phyloP scores from a whole-genome alignment of 1,284 basidiomycete genomes.

The Boletus calvinii region DNA sequence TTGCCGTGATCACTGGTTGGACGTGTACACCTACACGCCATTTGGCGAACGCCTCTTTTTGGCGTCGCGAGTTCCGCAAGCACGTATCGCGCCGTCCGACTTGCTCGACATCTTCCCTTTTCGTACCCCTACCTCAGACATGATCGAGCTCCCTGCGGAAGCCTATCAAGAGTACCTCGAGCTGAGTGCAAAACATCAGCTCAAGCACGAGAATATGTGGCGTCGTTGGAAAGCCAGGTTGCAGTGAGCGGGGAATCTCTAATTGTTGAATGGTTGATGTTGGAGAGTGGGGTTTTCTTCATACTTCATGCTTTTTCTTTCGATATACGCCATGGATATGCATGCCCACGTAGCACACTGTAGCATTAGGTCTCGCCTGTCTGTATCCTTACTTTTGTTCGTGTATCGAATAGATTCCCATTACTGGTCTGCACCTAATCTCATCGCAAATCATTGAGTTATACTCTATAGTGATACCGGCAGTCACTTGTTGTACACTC shows the following conservation, averaged over 20 bases:
- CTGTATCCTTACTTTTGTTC: constrained; percentile 26
- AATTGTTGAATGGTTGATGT: not conserved
- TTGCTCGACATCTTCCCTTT: constrained; percentile 56
- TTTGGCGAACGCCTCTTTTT: constrained; percentile 65
- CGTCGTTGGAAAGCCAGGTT: constrained; percentile 41
- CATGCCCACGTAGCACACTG: constrained; percentile 17
- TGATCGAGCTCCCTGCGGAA: constrained; percentile 58
- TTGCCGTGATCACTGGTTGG: constrained; percentile 53
- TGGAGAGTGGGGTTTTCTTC: not conserved
- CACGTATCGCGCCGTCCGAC: constrained; percentile 56
- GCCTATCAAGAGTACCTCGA: constrained; percentile 56
- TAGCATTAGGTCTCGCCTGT: constrained; percentile 25
- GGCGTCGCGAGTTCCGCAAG: constrained; percentile 50
- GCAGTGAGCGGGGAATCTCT: constrained; percentile 12
- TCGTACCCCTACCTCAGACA: constrained; percentile 43
- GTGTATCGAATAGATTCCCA: constrained; percentile 23
- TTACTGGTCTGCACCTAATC: not conserved
- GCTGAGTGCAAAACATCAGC: constrained; percentile 47
- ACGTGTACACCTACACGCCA: constrained; percentile 60
- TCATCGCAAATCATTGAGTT: too few relatives aligned
- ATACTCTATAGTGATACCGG: too few relatives aligned
- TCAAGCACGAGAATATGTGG: constrained; percentile 55
- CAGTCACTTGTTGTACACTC: not conserved
- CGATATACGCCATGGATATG: constrained; percentile 9
- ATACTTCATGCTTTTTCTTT: constrained; percentile 7